phyloP scores from a whole-genome alignment of 495 filamentous ascomycete genomes.

The Penicillium simplicissimum region DNA sequence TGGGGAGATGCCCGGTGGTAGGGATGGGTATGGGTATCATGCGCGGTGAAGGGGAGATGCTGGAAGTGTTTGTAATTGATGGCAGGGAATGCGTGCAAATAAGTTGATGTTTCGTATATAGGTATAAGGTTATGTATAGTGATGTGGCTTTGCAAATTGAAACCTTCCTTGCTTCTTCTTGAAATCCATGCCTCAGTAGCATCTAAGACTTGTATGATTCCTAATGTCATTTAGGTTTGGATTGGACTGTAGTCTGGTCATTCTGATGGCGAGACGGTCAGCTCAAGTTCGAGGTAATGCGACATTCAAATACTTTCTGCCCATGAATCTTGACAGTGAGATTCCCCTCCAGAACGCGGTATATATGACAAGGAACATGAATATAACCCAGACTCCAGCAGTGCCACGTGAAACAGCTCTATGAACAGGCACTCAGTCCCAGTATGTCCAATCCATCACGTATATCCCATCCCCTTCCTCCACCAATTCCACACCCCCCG shows the following conservation, averaged over 20 bases:
- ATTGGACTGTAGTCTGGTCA: too few relatives aligned
- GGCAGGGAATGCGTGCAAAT: background rate
- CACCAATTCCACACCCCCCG: conserved; percentile 50
- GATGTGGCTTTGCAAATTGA: background rate
- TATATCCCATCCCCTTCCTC: conserved; percentile 52
- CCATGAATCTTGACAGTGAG: too few relatives aligned
- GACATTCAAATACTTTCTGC: too few relatives aligned
- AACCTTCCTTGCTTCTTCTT: background rate
- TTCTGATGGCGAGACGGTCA: too few relatives aligned
- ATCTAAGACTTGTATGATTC: too few relatives aligned
- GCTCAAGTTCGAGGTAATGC: too few relatives aligned
- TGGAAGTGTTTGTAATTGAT: background rate
- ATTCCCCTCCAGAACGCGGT: too few relatives aligned
- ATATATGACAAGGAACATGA: too few relatives aligned
- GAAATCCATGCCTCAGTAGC: too few relatives aligned
- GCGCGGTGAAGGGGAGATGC: background rate
- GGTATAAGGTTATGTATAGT: too few relatives aligned
- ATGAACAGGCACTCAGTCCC: background rate
- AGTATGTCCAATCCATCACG: conserved; percentile 15
- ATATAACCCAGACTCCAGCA: background rate
- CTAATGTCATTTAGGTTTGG: too few relatives aligned
- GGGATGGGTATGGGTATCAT: background rate
- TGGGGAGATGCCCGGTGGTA: background rate
- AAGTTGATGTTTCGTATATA: background rate
- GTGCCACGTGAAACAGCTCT: background rate